These are phyloP conservation scores for Cladophialophora immunda DNA, from an alignment of 2,329 filamentous ascomycete genomes.

Conservation along the genomic window DNA sequence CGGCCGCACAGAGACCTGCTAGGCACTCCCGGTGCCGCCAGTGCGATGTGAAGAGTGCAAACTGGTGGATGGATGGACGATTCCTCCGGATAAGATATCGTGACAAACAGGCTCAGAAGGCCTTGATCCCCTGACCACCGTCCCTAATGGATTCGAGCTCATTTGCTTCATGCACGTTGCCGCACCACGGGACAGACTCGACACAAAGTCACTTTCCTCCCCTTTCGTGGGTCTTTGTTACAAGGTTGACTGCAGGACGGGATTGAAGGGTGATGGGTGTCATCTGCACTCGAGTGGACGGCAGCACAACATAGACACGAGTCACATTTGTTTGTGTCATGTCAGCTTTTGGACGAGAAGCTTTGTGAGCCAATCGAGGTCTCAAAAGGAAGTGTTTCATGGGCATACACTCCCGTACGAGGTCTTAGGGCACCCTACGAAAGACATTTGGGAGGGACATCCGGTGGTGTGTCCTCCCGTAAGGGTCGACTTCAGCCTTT, in stretches of 20 bases:
- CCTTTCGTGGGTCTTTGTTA: neutral
- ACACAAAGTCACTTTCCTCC: neutral
- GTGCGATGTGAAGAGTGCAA: conserved; percentile 4
- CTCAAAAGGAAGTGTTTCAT: neutral
- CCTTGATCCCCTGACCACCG: neutral
- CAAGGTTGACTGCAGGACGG: conserved; percentile 3
- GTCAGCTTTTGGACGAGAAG: neutral
- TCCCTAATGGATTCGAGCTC: conserved; percentile 8
- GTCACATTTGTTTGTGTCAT: conserved; percentile 1
- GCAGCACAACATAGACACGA: neutral
- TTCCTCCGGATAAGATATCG: neutral
- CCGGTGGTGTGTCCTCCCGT: neutral
- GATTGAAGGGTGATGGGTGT: neutral
- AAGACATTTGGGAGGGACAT: neutral
- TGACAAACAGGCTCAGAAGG: too few relatives aligned
- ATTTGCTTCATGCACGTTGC: conserved; percentile 7
- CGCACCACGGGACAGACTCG: conserved; percentile 1
- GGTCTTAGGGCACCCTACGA: neutral
- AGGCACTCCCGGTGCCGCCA: neutral
- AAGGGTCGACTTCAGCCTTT: conserved; percentile 3
- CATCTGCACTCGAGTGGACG: conserved; percentile 5
- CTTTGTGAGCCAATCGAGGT: conserved; percentile 4
- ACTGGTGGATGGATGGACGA: neutral
- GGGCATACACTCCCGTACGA: neutral
- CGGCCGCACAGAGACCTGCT: neutral